A percentile compares a stretch with the other conserved stretches of the same genome.
These are phyloP conservation scores for Chlorociboria aeruginascens DNA, from an alignment of 495 filamentous ascomycete species.

Conservation along the genomic window DNA sequence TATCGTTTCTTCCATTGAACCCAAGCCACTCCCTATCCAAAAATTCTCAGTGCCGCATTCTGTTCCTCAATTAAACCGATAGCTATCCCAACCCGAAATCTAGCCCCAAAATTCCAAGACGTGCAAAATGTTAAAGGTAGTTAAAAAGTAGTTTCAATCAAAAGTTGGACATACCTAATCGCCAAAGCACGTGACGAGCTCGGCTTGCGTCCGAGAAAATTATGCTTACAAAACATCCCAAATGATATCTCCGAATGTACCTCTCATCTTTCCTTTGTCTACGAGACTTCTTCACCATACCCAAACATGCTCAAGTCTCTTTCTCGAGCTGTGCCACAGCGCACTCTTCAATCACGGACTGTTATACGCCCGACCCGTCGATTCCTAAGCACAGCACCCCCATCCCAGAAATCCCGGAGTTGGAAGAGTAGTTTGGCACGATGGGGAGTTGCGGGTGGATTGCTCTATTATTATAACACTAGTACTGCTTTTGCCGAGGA, in stretches of 20 bases:
- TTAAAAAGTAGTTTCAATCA: too few species aligned
- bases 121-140: too few species aligned
- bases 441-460: constrained; percentile 63
- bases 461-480: constrained; percentile 91
- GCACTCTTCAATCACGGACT: constrained; percentile 26
- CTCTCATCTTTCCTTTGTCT: constrained; percentile 15
- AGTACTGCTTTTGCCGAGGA: constrained; percentile 77
- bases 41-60: too few species aligned
- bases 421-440: constrained; percentile 70
- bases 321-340: constrained; percentile 42
- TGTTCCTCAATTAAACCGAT: too few species aligned
- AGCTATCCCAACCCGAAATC: too few species aligned
- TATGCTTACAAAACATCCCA: constrained; percentile 17
- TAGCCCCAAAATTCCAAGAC: too few species aligned
- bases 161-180: too few species aligned
- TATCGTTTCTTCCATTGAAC: neutral
- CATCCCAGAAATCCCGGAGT: constrained; percentile 52
- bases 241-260: constrained; percentile 12
- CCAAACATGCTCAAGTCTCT: constrained; percentile 50
- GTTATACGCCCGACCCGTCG: constrained; percentile 31
- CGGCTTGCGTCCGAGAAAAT: constrained; percentile 1
- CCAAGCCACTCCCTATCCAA: too few species aligned
- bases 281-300: too few species aligned
- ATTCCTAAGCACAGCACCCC: constrained; percentile 59
- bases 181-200: constrained; percentile 1